Conservation (phyloP, 495 filamentous ascomycete genomes). For the Xylaria scruposa region DNA sequence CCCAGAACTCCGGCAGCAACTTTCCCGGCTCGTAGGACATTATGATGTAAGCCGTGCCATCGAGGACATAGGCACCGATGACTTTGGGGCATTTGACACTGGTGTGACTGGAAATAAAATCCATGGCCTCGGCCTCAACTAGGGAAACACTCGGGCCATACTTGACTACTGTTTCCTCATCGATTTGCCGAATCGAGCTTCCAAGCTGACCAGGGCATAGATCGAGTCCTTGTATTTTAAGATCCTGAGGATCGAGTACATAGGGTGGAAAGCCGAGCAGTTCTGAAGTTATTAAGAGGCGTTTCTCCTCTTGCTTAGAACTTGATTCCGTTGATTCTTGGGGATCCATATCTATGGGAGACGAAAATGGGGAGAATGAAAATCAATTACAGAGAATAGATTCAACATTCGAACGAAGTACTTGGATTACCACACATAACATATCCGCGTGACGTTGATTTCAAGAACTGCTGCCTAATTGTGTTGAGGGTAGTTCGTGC, state of each 20-base stretch:
- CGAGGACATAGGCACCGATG: conserved; percentile 7
- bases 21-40: conserved; percentile 8
- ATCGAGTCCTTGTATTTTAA: not conserved
- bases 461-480: no score
- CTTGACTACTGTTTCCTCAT: not conserved
- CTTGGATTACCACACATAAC: no score
- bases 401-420: no score
- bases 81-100: conserved; percentile 21
- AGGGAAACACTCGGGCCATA: not conserved
- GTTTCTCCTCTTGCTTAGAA: not conserved
- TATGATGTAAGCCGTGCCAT: not conserved
- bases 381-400: no score
- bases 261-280: not conserved
- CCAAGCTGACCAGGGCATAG: not conserved
- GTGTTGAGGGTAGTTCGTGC: no score
- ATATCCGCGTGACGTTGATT: no score
- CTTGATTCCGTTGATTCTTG: not conserved
- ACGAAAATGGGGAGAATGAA: no score
- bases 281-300: not conserved
- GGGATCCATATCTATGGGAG: no score
- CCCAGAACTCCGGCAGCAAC: not conserved
- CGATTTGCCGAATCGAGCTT: not conserved
- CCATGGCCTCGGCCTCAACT: conserved; percentile 15
- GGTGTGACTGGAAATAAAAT: conserved; percentile 1
- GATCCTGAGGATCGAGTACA: not conserved